Percentiles rank a stretch among this genome's conserved stretches.
These are phyloP conservation scores for Stephanodiscus triporus DNA, from an alignment of 108 stramenopile species.

Conservation along the genomic window DNA sequence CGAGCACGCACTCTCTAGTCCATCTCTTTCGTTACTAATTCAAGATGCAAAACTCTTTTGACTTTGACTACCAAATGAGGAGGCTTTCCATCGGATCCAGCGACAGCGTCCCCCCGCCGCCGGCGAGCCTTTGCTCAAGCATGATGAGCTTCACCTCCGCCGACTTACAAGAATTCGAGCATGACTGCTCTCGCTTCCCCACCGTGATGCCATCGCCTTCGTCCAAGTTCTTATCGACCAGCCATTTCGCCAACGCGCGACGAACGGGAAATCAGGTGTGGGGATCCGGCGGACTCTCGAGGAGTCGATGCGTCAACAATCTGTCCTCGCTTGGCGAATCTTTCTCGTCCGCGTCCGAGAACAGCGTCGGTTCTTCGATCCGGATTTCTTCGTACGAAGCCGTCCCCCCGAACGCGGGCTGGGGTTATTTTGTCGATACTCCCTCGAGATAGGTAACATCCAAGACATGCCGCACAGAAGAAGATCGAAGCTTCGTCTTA, in stretches of 20 bases:
- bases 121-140: not conserved
- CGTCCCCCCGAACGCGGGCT: not conserved
- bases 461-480: not conserved
- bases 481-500: too few relatives aligned
- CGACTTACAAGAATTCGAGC: not conserved
- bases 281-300: not conserved
- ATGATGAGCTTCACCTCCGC: not conserved
- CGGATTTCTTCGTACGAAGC: not conserved
- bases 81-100: constrained; percentile 15
- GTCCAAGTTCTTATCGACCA: not conserved
- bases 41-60: constrained; percentile 15
- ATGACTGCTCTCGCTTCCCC: constrained; percentile 18
- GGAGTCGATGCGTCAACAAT: constrained; percentile 18
- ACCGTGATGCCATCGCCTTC: constrained; percentile 2
- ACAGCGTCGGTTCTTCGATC: not conserved
- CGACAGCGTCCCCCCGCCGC: constrained; percentile 14
- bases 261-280: not conserved
- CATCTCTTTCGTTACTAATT: not conserved
- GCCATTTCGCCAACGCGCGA: not conserved
- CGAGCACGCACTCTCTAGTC: too few relatives aligned
- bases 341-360: not conserved
- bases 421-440: constrained; percentile 11
- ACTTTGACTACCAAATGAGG: constrained; percentile 19
- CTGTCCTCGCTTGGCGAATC: constrained; percentile 5
- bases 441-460: not conserved